Base-by-base conservation (phyloP, 2,329 filamentous ascomycete species). In the Claviceps digitariae region DNA sequence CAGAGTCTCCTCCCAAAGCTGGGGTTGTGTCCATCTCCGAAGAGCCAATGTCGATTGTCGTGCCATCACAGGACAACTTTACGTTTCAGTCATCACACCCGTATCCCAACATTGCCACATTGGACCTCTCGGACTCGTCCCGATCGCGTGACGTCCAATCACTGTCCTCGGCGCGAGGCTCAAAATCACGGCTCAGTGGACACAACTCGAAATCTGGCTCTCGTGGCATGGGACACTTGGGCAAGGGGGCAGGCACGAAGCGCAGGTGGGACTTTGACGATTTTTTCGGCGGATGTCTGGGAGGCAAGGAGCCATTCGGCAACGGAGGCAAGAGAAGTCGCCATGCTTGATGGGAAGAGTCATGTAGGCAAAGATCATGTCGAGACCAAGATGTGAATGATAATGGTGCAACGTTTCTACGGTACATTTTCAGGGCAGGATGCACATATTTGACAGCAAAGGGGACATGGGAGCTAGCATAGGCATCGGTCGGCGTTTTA, bases 211-310 rank as follows among this genome's bases (percentile, higher is more conserved):
- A 64, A 53, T 40, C 61, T 38, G 57, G 58, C 36, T 56, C 64
- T 23, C 59, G 64, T 34, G 57, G 64, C 51, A 61, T 61, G 20
- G 61, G 66, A 57, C 73, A 77, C 48, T 69, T 87, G 9, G 81
- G 82, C 4, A 76, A 77, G 55, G 82, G 80, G 7, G 79, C 84
- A 9, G 86, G 86, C 1, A 76, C 81, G 59, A 91, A 91, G 67
- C 77, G 86, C 44, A 79, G 85, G 61, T 76, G 87, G 59, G 84
- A 86, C 60, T 78, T 87, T 61, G 79, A 81, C 25, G 86, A 90
- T 62, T 82, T 89, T 52, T 90, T 90, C 63, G 85, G 88, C 8
- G 79, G 81, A 52, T 81, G 79, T 57, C 66, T 86, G 50, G 76
- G 76, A 55, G 78, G 78, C 45, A 84, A 84, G 62, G 84, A 87